phyloP scores from a whole-genome alignment of 2,329 filamentous ascomycete genomes.

The Epichloe glyceriae region DNA sequence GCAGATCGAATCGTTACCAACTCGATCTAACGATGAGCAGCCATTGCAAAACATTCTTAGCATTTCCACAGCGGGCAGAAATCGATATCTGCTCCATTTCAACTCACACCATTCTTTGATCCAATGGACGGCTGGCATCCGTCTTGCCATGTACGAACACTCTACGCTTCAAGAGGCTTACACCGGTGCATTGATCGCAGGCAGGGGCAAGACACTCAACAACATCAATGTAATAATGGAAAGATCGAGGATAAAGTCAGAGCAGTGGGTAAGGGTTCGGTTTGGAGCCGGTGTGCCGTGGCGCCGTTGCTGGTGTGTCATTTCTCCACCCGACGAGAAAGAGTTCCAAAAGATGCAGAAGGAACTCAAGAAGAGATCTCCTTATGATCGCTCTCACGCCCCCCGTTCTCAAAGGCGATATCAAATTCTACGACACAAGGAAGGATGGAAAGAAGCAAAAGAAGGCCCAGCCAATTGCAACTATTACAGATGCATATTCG shows the following conservation, averaged over 20 bases:
- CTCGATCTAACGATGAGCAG: constrained; percentile 61
- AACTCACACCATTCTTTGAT: constrained; percentile 86
- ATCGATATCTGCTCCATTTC: constrained; percentile 91
- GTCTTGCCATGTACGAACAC: constrained; percentile 89
- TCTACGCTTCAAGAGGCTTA: constrained; percentile 90
- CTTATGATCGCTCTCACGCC: constrained; percentile 60
- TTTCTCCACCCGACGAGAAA: constrained; percentile 87
- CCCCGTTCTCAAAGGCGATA: constrained; percentile 65
- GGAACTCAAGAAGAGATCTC: constrained; percentile 64
- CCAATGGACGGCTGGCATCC: constrained; percentile 92
- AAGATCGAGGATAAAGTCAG: constrained; percentile 59
- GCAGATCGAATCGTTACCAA: constrained; percentile 80
- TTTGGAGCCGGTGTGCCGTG: constrained; percentile 94
- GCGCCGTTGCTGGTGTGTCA: constrained; percentile 94
- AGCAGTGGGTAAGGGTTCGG: constrained; percentile 89
- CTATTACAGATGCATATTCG: constrained; percentile 79
- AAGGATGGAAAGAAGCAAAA: constrained; percentile 72
- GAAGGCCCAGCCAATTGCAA: constrained; percentile 80
- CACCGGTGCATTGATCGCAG: constrained; percentile 87
- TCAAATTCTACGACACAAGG: constrained; percentile 86
- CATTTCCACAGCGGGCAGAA: constrained; percentile 88
- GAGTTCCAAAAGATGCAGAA: constrained; percentile 77
- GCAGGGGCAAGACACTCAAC: constrained; percentile 80
- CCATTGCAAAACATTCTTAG: constrained; percentile 90
- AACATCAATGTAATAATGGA: constrained; percentile 87